phyloP scores from a whole-genome alignment of 192 early-diverging fungal species.

The Podila clonocystis region DNA sequence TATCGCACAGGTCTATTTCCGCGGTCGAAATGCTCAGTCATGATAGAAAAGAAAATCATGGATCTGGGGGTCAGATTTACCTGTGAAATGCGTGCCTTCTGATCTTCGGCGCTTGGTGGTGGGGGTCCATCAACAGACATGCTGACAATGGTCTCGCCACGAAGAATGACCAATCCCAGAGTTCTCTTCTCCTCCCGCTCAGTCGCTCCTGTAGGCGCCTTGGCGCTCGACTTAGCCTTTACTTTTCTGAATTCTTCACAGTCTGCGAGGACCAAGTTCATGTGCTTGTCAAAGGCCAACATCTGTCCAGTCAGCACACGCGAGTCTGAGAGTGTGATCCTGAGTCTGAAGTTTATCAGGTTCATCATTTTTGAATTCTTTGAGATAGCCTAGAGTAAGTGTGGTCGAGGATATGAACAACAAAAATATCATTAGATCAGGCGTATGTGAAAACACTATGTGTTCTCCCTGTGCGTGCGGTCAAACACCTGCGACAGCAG shows the following conservation, averaged over 20 bases:
- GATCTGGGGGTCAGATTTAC: conserved; percentile 2
- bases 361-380: conserved; percentile 92
- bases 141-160: conserved; percentile 93
- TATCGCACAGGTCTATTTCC: neutral
- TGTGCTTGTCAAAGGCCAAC: conserved; percentile 99
- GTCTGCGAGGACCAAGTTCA: conserved; percentile 98
- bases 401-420: too few relatives aligned
- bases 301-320: conserved; percentile 96
- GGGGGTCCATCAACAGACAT: conserved; percentile 93
- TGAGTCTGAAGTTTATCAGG: conserved; percentile 94
- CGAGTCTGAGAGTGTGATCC: conserved; percentile 91
- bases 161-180: conserved; percentile 92
- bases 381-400: conserved; percentile 61
- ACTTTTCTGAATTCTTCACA: conserved; percentile 97
- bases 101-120: conserved; percentile 68
- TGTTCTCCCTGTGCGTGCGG: too few relatives aligned
- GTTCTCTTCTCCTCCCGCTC: conserved; percentile 91
- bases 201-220: conserved; percentile 54
- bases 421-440: too few relatives aligned
- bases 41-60: neutral
- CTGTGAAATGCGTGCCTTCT: conserved; percentile 56
- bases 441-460: too few relatives aligned
- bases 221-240: conserved; percentile 75
- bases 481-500: too few relatives aligned
- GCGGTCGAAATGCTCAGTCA: neutral